Base-by-base conservation (phyloP, 2,329 filamentous ascomycete species). In the Trichoderma hamatum region DNA sequence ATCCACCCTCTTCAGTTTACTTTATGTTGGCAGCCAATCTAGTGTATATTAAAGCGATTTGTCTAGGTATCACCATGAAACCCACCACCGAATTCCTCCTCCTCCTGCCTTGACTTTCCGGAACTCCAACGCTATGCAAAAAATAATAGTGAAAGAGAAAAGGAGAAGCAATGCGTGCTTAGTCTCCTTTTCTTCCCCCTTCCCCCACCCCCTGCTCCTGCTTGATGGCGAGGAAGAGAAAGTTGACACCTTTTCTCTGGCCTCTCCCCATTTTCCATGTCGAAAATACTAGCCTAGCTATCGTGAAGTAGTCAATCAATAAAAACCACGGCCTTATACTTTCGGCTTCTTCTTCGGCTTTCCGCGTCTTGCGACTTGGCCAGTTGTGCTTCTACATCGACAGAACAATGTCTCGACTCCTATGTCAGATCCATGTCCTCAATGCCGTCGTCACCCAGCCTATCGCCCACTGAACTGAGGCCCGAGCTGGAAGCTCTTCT, bases 391-490 rank as follows among this genome's bases (percentile, higher is more conserved):
- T n/a, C 63, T 21, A 43, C n/a, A 13, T 34, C 54, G 16, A 34
- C 26, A 11, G 3, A 7, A 14, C 13, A 26, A 36, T 26, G 16
- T 46, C 49, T 13, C 16, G 30, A 39, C 21, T 69, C 52, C 72
- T 77, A 82, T 58, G 78, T 80, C 71, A 84, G 71, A 65, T 85
- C 82, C 83, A 87, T 86, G 30, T 81, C 82, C 26, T 82, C 81
- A 46, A 77, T 79, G 43, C 79, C 75, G 21, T 81, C 82, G 2
- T 78, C 80, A 61, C 82, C 80, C 39, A 81, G 75, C 59, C 79
- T 76, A 70, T 87, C 86, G 3, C 83, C 84, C 2, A 89, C 80
- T 3, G 86, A 89, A 71, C 86, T 88, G 10, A 89, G 78, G 1
- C 85, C 85, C 3, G 86, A 88, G 71, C 85, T 88, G 21, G 80